Base-by-base conservation (phyloP, 225 moss, liverwort and hornwort genomes). In the Bryoerythrophyllum caledonicum region DNA sequence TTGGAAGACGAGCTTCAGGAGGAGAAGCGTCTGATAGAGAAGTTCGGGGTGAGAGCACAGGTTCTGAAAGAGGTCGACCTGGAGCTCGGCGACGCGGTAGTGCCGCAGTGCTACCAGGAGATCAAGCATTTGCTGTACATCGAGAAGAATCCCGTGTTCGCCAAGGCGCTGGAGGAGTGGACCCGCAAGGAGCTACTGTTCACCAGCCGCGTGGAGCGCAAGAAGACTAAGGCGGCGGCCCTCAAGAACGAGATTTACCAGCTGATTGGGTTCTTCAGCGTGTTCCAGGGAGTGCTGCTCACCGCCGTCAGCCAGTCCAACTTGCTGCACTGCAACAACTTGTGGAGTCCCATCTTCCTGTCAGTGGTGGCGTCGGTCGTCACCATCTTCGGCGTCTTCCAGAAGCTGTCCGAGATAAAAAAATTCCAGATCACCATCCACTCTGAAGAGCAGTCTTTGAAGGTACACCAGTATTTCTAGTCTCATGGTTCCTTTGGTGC, bases 241-340 rank as follows among this genome's bases (percentile, higher is more conserved):
- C 65, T 65, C 24, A 65, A 65, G 44, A 65, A 65, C 65, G 65
- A 65, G 44, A 65, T 25, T 4, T 65, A 65, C 43, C 65, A 65
- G 65, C 8, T 65, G 7, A 65, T 65, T 8, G 65, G 65, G 1
- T 65, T 25, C 65, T 65, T 43, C 26, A 44, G 26, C 15, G 44
- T 65, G 8, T 65, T 65, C 13, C 43, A 65, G 8, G 43, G 65
- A 0, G 65, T 65, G 40, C 1, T 65, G 25, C 25, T 65, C 25
- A 65, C 65, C 0, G 65, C 65, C 16, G 44, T 65, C 0, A 25
- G 25, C 2, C 44, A 65, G 25, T 44, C 65, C 3, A 65, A 26
- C 8, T 43, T 65, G 14, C 24, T 65, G 65, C 44, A 43, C 44
- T 65, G 65, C 65, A 65, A 65, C 25, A 65, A 65, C 26, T 0